phyloP scores from a whole-genome alignment of 2,329 filamentous ascomycete genomes.

The Sclerotinia nivalis region DNA sequence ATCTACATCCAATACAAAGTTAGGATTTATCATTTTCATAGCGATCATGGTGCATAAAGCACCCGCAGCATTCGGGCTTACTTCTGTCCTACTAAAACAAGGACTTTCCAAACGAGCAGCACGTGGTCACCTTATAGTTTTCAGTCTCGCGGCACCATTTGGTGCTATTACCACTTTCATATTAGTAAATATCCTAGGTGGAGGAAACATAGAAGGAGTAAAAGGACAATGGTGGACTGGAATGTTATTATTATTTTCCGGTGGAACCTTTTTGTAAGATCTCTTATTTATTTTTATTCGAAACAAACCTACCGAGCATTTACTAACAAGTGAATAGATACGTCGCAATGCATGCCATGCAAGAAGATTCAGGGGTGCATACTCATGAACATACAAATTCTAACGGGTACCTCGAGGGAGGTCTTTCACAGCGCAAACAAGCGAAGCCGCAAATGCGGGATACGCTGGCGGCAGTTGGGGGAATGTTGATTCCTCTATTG shows the following conservation, averaged over 20 bases:
- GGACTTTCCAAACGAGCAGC: slow-evolving; percentile 85
- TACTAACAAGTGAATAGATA: slow-evolving; percentile 59
- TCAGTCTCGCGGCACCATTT: slow-evolving; percentile 85
- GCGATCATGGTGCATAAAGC: slow-evolving; percentile 98
- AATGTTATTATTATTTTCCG: slow-evolving; percentile 90
- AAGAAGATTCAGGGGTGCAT: slow-evolving; percentile 61
- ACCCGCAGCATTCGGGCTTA: slow-evolving; percentile 91
- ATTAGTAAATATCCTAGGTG: slow-evolving; percentile 71
- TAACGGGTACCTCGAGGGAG: slow-evolving; percentile 57
- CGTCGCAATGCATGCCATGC: slow-evolving; percentile 98
- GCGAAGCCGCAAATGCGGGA: slow-evolving; percentile 64
- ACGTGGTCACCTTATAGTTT: slow-evolving; percentile 81
- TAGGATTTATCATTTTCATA: slow-evolving; percentile 90
- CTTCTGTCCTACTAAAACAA: slow-evolving; percentile 85
- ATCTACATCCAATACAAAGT: slow-evolving; percentile 67
- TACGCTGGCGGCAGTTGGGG: slow-evolving; percentile 68
- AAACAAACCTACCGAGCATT: neutral
- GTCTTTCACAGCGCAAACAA: slow-evolving; percentile 51
- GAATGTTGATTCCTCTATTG: slow-evolving; percentile 76
- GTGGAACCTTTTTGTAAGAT: slow-evolving; percentile 88
- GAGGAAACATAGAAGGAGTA: slow-evolving; percentile 53
- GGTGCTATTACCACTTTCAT: slow-evolving; percentile 84
- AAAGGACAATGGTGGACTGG: slow-evolving; percentile 82
- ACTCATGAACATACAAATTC: slow-evolving; percentile 45
- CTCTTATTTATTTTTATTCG: neutral